Evolutionary conservation across 148 eudicot genomes (phyloP).

Genomic region (Pharnaceum exiguum): DNA sequence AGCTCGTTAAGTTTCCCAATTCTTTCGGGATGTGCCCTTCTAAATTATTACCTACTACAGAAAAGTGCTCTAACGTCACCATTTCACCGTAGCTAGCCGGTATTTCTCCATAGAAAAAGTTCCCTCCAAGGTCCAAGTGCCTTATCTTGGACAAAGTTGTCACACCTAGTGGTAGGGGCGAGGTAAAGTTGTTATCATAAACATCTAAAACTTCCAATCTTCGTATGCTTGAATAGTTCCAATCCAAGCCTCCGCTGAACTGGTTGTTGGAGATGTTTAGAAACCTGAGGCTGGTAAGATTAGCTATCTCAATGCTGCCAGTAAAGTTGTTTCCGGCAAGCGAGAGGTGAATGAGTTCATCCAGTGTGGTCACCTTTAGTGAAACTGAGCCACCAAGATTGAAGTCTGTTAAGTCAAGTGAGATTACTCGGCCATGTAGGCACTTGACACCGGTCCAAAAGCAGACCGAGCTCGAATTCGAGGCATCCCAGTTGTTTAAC

Average conservation of each 20-base stretch:
- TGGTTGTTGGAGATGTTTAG: conserved; percentile 77
- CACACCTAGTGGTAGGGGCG: conserved; percentile 50
- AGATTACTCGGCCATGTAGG: conserved; percentile 45
- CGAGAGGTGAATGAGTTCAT: conserved; percentile 46
- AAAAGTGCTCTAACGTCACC: conserved; percentile 46
- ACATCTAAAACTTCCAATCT: conserved; percentile 65
- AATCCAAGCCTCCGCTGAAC: conserved; percentile 42
- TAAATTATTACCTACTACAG: conserved; percentile 65
- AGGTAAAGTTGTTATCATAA: conserved; percentile 71
- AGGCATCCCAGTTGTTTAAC: conserved; percentile 45
- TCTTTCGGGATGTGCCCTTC: conserved; percentile 69
- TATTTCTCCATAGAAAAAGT: conserved; percentile 62
- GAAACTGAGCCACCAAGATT: conserved; percentile 65
- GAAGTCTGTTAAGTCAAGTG: conserved; percentile 66
- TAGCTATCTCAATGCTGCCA: conserved; percentile 39
- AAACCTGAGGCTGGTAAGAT: conserved; percentile 36
- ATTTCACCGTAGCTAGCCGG: conserved; percentile 52
- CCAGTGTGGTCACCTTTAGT: conserved; percentile 41
- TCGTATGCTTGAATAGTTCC: conserved; percentile 44
- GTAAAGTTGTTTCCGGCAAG: conserved; percentile 88
- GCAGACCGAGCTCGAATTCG: conserved; percentile 60
- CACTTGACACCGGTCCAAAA: conserved; percentile 85
- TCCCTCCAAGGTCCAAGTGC: conserved; percentile 86
- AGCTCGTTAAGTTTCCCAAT: conserved; percentile 71
- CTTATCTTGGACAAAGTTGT: conserved; percentile 37